phyloP scores from a whole-genome alignment of 441 rosid genomes.

The Arabidopsis lyrata region DNA sequence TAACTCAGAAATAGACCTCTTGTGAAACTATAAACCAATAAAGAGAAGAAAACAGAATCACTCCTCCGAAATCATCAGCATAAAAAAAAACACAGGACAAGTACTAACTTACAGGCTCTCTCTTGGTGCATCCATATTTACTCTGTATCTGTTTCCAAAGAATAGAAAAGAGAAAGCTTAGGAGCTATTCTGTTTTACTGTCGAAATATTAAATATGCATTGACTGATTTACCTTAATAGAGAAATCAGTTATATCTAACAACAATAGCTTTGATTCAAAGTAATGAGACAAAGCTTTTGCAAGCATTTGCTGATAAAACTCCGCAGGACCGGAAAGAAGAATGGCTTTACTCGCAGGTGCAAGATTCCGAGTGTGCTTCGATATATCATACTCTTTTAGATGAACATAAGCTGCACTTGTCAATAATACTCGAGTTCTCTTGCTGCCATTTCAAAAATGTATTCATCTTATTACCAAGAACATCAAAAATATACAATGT shows the following conservation, averaged over 20 bases:
- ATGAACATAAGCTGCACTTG: slow-evolving; percentile 88
- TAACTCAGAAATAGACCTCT: slow-evolving; percentile 80
- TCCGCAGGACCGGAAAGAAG: slow-evolving; percentile 90
- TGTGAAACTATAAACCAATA: slow-evolving; percentile 51
- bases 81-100: background rate
- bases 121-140: slow-evolving; percentile 79
- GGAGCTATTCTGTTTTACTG: background rate
- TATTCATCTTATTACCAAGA: slow-evolving; percentile 9
- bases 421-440: slow-evolving; percentile 69
- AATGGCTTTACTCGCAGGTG: slow-evolving; percentile 91
- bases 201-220: background rate
- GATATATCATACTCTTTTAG: slow-evolving; percentile 82
- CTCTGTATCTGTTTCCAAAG: slow-evolving; percentile 71
- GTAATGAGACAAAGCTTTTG: slow-evolving; percentile 85
- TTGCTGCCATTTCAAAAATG: slow-evolving; percentile 57
- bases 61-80: background rate
- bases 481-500: slow-evolving; percentile 1
- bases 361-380: slow-evolving; percentile 86
- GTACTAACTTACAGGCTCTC: slow-evolving; percentile 63
- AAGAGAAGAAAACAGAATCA: slow-evolving; percentile 21
- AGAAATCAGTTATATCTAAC: slow-evolving; percentile 82
- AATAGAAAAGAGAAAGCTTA: slow-evolving; percentile 14
- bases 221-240: slow-evolving; percentile 63
- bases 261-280: slow-evolving; percentile 84
- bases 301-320: slow-evolving; percentile 90